phyloP scores from a whole-genome alignment of 176 grass and related monocot genomes.

The Saccharum officinarum region DNA sequence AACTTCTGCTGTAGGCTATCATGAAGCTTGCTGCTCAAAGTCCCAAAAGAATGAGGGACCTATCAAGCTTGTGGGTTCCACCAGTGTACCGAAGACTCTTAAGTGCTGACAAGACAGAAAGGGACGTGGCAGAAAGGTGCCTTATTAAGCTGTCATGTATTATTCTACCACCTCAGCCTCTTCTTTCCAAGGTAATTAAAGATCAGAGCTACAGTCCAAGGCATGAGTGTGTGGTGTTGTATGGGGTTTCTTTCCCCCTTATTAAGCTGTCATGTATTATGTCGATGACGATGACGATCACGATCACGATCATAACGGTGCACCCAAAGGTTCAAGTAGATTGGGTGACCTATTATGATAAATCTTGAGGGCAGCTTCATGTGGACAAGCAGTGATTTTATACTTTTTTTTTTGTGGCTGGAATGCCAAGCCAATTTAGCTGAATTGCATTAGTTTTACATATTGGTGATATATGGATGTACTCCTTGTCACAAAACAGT shows the following conservation, averaged over 20 bases:
- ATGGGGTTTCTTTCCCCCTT: too few relatives aligned
- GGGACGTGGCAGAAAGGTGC: slow-evolving; percentile 76
- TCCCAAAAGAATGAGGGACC: slow-evolving; percentile 53
- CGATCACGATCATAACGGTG: too few relatives aligned
- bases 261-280: too few relatives aligned
- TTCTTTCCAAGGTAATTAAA: slow-evolving; percentile 73
- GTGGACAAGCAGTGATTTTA: background rate
- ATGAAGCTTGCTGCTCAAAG: slow-evolving; percentile 54
- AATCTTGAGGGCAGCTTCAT: background rate
- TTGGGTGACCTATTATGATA: background rate
- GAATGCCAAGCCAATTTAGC: background rate
- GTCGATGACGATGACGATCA: too few relatives aligned
- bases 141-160: slow-evolving; percentile 60
- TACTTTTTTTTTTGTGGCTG: background rate
- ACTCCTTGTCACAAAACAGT: background rate
- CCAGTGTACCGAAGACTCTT: slow-evolving; percentile 76
- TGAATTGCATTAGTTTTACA: slow-evolving; percentile 1
- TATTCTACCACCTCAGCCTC: slow-evolving; percentile 50
- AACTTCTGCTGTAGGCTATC: slow-evolving; percentile 56
- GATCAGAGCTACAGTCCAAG: too few relatives aligned
- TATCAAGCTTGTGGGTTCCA: slow-evolving; percentile 71
- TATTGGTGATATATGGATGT: background rate
- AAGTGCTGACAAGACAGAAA: slow-evolving; percentile 63
- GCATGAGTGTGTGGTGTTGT: too few relatives aligned
- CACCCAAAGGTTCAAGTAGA: background rate